Evolutionary conservation across 306 rosid genomes (phyloP).

Genomic region (Sicyos baderoa): DNA sequence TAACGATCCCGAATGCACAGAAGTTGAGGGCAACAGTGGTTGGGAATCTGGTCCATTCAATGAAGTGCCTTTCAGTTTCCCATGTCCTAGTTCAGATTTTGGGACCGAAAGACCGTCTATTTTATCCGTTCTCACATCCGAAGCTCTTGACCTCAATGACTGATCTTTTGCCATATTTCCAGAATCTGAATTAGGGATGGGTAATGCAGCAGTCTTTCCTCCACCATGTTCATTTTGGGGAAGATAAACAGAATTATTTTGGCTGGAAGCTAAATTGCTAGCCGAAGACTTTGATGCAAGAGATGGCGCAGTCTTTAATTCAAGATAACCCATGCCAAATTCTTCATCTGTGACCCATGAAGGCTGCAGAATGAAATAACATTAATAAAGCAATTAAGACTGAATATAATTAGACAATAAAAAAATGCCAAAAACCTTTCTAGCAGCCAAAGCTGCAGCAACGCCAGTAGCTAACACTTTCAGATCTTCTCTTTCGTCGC

Average conservation of each 20-base stretch:
- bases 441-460: constrained; percentile 88
- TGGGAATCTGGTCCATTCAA: constrained; percentile 66
- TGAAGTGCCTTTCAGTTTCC: constrained; percentile 49
- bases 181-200: constrained; percentile 40
- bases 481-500: constrained; percentile 95
- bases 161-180: constrained; percentile 56
- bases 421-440: constrained; percentile 54
- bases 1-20: constrained; percentile 50
- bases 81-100: constrained; percentile 65
- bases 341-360: constrained; percentile 96
- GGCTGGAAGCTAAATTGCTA: constrained; percentile 41
- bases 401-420: constrained; percentile 14
- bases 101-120: constrained; percentile 36
- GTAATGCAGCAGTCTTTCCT: constrained; percentile 35
- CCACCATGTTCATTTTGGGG: constrained; percentile 55
- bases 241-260: constrained; percentile 41
- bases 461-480: constrained; percentile 98
- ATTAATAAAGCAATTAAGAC: constrained; percentile 7
- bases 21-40: constrained; percentile 36
- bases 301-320: constrained; percentile 52
- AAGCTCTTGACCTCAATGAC: constrained; percentile 36
- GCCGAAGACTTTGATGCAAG: constrained; percentile 50
- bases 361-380: constrained; percentile 46
- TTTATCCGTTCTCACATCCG: constrained; percentile 54
- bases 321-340: constrained; percentile 87